Conservation (phyloP, 148 eudicot genomes). For the Vaccinium darrowii region DNA sequence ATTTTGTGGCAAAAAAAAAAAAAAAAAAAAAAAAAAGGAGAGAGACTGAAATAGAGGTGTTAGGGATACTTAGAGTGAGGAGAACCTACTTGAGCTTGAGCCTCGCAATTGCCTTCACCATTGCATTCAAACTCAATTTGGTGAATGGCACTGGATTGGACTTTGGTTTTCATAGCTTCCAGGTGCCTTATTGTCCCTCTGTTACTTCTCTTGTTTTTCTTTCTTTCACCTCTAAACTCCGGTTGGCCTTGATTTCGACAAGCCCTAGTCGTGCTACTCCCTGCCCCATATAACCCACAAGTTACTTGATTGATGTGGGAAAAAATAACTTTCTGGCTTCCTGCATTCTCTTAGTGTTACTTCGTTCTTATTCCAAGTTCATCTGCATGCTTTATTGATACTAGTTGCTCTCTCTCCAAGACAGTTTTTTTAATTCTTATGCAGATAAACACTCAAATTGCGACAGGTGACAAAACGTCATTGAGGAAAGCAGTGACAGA, state of each 20-base stretch:
- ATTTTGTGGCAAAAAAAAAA: background rate
- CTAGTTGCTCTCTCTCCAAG: slow-evolving; percentile 13
- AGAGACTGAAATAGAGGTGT: background rate
- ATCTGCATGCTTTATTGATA: background rate
- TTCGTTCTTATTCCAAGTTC: background rate
- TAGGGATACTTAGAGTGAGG: background rate
- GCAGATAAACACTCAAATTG: slow-evolving; percentile 72
- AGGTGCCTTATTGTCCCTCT: background rate
- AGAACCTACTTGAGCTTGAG: background rate
- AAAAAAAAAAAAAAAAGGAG: background rate
- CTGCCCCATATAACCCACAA: background rate
- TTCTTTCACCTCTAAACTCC: too few relatives aligned
- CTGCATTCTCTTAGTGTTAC: background rate
- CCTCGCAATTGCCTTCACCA: background rate
- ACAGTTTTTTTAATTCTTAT: background rate
- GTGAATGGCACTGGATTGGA: background rate
- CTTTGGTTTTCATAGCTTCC: background rate
- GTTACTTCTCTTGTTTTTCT: too few relatives aligned
- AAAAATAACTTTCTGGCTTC: background rate
- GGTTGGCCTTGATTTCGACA: too few relatives aligned
- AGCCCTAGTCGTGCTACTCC: background rate
- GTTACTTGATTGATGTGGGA: background rate
- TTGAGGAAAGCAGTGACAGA: slow-evolving; percentile 90
- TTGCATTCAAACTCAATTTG: background rate
- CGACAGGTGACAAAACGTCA: slow-evolving; percentile 69